Evolutionary conservation across 768 basidiomycete species (phyloP).

Genomic region (Termitomyces sp.): DNA sequence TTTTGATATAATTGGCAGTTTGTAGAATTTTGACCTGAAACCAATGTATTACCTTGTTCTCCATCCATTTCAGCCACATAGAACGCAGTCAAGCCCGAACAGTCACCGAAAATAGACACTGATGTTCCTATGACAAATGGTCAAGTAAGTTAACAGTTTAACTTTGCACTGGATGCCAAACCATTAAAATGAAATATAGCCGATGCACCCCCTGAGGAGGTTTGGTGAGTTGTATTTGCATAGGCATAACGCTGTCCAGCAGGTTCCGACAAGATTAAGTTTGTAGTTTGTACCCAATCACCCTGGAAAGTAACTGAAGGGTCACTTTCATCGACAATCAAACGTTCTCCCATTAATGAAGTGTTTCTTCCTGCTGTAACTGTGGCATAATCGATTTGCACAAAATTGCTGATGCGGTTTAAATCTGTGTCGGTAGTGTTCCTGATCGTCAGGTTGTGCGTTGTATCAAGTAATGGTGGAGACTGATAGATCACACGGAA

Average conservation of each 20-base stretch:
- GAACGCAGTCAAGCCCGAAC: too few species aligned
- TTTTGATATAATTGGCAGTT: background rate
- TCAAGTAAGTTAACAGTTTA: background rate
- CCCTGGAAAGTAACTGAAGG: too few species aligned
- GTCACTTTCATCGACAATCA: too few species aligned
- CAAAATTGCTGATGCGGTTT: background rate
- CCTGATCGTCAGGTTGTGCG: too few species aligned
- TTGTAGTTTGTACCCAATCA: background rate
- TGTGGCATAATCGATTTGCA: background rate
- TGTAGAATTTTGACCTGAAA: background rate
- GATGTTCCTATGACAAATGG: background rate
- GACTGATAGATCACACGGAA: background rate
- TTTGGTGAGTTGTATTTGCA: background rate
- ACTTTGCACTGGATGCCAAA: background rate
- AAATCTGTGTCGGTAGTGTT: too few species aligned
- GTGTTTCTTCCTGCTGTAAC: background rate
- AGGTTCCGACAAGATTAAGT: background rate
- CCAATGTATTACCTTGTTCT: accelerated
- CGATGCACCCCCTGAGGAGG: background rate
- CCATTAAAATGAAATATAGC: background rate
- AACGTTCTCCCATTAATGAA: too few species aligned
- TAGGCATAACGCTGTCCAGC: background rate
- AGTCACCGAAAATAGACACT: background rate
- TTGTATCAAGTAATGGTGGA: too few species aligned
- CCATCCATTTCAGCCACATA: background rate